phyloP scores from a whole-genome alignment of 2,329 filamentous ascomycete genomes.

The Penicillium sp. region DNA sequence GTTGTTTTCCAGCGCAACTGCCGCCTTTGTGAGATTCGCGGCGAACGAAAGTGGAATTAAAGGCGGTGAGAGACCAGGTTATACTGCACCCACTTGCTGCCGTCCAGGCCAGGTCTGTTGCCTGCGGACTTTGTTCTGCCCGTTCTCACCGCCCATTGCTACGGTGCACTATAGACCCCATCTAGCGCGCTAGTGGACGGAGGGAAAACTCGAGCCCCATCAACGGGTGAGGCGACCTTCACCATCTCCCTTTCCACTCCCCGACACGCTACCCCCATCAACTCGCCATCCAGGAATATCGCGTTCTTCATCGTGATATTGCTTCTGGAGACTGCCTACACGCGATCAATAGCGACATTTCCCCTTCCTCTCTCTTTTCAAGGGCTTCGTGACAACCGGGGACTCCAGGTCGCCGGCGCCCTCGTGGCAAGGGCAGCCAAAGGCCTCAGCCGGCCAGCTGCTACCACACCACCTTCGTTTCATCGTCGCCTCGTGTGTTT shows the following conservation, averaged over 20 bases:
- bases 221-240: slow-evolving; percentile 43
- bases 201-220: slow-evolving; percentile 45
- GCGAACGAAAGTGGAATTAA: slow-evolving; percentile 1
- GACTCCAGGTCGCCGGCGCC: slow-evolving; percentile 45
- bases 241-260: slow-evolving; percentile 46
- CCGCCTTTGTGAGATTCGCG: slow-evolving; percentile 1
- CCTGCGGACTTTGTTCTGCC: slow-evolving; percentile 6
- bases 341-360: slow-evolving; percentile 30
- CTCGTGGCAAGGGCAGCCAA: slow-evolving; percentile 53
- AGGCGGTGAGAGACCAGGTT: slow-evolving; percentile 16
- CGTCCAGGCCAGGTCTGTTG: not conserved
- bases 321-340: slow-evolving; percentile 30
- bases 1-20: slow-evolving; percentile 5
- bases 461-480: slow-evolving; percentile 35
- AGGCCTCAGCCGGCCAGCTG: slow-evolving; percentile 47
- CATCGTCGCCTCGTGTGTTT: slow-evolving; percentile 31
- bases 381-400: slow-evolving; percentile 41
- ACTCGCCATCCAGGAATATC: slow-evolving; percentile 38
- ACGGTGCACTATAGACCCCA: slow-evolving; percentile 24
- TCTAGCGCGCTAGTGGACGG: slow-evolving; percentile 26
- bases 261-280: slow-evolving; percentile 38
- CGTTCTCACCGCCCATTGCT: slow-evolving; percentile 6
- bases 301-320: slow-evolving; percentile 47
- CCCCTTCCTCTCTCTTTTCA: slow-evolving; percentile 31
- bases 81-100: slow-evolving; percentile 6